Base-by-base conservation (phyloP, 306 rosid genomes). In the Glycine tomentella region DNA sequence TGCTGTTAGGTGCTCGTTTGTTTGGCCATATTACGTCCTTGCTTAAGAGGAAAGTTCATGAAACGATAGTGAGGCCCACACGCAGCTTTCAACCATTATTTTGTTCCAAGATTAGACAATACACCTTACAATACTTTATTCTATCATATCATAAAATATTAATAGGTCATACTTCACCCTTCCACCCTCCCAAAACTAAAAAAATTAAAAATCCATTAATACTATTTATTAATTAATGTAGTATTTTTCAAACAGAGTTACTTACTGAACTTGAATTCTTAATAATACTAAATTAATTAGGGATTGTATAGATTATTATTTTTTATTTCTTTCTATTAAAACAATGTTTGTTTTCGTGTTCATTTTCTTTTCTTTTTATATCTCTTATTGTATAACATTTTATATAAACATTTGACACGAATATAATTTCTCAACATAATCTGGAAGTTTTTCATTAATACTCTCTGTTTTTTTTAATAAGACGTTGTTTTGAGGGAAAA, bases 71-170 rank as follows among this genome's bases (percentile, higher is more conserved):
- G 81, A 84, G 58, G 16, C 48, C 76, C 31, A 38, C 14, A 53
- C 1, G 13, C 13, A 45, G 12, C 42, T 65, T 78, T 55, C 75
- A 17, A 36, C 46, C 68, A 80, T 75, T 69, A 20, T 80, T 17
- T 75, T 69, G 71, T 80, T 72, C 69, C 74, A 15, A 8, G 55
- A 84, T 75, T 51, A 50, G 78, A 84, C 81, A 62, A 50, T 34
- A 63, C 74, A 52, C 12, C 78, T 25, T n/a, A 52, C 45, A 74
- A 10, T 52, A 40, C 81, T 66, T 53, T 78, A 53, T 83, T 56
- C 77, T 57, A 45, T 56, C 36, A 56, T 56, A 66, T 74, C 76
- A 20, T 42, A 13, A 68, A 56, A 16, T 44, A 45, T 42, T 44
- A 38, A 71, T 61, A 72, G 9, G 44, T 13, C 72, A 45, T 36